Evolutionary conservation across 371 early-diverging fungal genomes (phyloP).

Genomic region (Mortierella sp.): DNA sequence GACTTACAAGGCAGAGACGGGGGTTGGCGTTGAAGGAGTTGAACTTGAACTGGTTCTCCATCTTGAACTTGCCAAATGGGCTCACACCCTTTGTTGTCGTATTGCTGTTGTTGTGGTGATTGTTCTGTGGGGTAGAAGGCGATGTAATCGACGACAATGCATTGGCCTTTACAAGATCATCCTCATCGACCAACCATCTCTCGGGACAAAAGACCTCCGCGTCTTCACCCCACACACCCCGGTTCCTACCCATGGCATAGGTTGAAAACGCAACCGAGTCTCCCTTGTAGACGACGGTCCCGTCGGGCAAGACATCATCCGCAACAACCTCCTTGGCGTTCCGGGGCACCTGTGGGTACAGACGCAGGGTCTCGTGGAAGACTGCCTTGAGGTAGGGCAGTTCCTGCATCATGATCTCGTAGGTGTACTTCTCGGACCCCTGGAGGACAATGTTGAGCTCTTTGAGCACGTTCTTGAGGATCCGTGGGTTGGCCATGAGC

Average conservation of each 20-base stretch:
- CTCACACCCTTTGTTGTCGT: conserved; percentile 10
- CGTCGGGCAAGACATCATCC: conserved; percentile 77
- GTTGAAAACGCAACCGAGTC: conserved; percentile 30
- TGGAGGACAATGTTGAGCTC: conserved; percentile 39
- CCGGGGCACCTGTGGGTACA: conserved; percentile 43
- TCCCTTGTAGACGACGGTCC: conserved; percentile 67
- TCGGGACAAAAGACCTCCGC: conserved; percentile 72
- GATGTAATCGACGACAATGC: background rate
- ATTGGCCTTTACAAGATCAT: background rate
- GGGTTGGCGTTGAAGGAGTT: conserved; percentile 76
- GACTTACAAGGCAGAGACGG: conserved; percentile 28
- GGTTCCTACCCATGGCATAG: conserved; percentile 59
- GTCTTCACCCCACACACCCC: conserved; percentile 72
- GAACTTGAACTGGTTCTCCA: conserved; percentile 47
- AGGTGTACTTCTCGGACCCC: conserved; percentile 41
- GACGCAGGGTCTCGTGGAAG: conserved; percentile 46
- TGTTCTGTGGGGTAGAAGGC: background rate
- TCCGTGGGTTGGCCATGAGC: conserved; percentile 45
- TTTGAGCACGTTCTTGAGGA: conserved; percentile 35
- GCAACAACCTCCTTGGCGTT: conserved; percentile 39
- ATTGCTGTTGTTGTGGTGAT: background rate
- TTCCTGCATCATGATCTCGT: conserved; percentile 44
- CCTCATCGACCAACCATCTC: conserved; percentile 62
- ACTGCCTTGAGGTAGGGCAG: conserved; percentile 44
- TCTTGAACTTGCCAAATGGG: conserved; percentile 45